Conservation (phyloP, 2,329 filamentous ascomycete genomes). For the Trichoderma sp. region DNA sequence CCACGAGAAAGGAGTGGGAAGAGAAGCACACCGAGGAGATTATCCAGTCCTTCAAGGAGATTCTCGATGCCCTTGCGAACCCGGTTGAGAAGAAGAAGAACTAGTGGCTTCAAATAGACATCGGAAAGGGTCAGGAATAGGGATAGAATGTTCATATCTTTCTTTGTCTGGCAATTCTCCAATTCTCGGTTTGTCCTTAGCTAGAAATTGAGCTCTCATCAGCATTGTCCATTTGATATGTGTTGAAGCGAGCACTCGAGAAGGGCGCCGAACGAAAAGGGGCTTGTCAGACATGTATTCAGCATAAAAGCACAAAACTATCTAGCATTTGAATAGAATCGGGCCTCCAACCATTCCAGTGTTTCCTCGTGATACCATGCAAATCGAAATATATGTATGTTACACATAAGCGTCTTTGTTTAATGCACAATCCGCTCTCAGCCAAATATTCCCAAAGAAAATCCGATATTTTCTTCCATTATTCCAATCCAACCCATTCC, state of each 20-base stretch:
- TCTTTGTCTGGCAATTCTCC: background rate
- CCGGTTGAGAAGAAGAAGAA: slow-evolving; percentile 18
- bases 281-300: background rate
- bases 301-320: background rate
- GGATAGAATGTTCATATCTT: background rate
- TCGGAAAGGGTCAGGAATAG: background rate
- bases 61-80: slow-evolving; percentile 7
- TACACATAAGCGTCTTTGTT: slow-evolving; percentile 10
- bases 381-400: slow-evolving; percentile 6
- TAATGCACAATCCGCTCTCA: slow-evolving; percentile 1
- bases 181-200: background rate
- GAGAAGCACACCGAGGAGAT: slow-evolving; percentile 4
- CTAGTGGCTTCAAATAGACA: background rate
- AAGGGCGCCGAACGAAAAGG: background rate
- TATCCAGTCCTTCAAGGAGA: slow-evolving; percentile 15
- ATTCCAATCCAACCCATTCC: background rate
- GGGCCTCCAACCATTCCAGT: slow-evolving; percentile 1
- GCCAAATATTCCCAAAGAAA: background rate
- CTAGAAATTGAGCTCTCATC: background rate
- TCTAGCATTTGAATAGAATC: background rate
- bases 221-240: background rate
- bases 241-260: background rate
- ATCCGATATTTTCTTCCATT: background rate
- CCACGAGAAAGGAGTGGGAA: slow-evolving; percentile 14
- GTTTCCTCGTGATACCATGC: slow-evolving; percentile 5